Evolutionary conservation across 2,329 filamentous ascomycete species (phyloP).

Genomic region (Cadophora sp.): DNA sequence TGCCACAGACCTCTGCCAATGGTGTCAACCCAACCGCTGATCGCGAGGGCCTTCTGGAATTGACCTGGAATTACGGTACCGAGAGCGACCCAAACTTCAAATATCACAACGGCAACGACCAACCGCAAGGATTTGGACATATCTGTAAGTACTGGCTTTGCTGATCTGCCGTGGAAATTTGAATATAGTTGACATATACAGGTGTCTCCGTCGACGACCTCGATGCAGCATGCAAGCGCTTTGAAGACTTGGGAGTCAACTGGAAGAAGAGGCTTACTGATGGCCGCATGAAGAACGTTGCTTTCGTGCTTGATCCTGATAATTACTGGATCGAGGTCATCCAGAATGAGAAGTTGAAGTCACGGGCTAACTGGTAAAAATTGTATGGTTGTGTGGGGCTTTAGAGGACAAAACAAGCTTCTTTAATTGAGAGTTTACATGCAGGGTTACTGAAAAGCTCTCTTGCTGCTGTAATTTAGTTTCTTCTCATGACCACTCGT

Average conservation of each 20-base stretch:
- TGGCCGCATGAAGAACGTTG: conserved; percentile 90
- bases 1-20: conserved; percentile 59
- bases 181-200: conserved; percentile 43
- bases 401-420: background rate
- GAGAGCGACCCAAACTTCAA: conserved; percentile 85
- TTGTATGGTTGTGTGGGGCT: background rate
- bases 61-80: conserved; percentile 85
- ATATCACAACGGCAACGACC: conserved; percentile 91
- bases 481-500: background rate
- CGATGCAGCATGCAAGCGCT: conserved; percentile 84
- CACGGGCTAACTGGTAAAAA: conserved; percentile 37
- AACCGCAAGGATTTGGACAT: conserved; percentile 94
- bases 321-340: conserved; percentile 81
- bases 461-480: background rate
- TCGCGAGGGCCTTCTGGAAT: conserved; percentile 84
- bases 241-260: conserved; percentile 80
- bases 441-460: background rate
- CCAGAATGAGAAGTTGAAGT: conserved; percentile 75
- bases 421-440: background rate
- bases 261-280: conserved; percentile 98
- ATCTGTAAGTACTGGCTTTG: conserved; percentile 68
- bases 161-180: background rate
- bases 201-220: conserved; percentile 85
- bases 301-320: conserved; percentile 89
- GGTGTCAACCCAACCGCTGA: conserved; percentile 65